Conservation (phyloP, 1,284 basidiomycete species). For the Ustilago hordei region DNA sequence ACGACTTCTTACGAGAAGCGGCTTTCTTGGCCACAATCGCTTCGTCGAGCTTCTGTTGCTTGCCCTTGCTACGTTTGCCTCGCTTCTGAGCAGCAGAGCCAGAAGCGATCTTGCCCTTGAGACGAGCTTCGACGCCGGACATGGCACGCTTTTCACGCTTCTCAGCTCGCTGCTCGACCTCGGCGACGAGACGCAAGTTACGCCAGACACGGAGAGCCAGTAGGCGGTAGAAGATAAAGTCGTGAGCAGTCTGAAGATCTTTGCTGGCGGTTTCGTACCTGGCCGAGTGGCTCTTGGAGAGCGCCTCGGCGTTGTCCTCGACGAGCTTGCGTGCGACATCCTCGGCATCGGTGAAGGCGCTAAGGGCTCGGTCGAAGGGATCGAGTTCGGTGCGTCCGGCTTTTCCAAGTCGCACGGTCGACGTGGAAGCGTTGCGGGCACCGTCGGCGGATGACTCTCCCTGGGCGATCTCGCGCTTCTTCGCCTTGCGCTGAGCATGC, state of each 20-base stretch:
- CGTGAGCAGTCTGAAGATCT: slow-evolving; percentile 65
- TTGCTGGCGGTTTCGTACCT: slow-evolving; percentile 65
- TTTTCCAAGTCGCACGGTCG: slow-evolving; percentile 33
- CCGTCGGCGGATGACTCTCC: slow-evolving; percentile 30
- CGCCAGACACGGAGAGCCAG: slow-evolving; percentile 62
- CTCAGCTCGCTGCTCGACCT: slow-evolving; percentile 60
- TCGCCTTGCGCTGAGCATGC: slow-evolving; percentile 64
- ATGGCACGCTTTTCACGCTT: slow-evolving; percentile 60
- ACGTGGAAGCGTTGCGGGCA: slow-evolving; percentile 30
- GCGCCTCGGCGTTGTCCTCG: slow-evolving; percentile 65
- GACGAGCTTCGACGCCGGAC: slow-evolving; percentile 44
- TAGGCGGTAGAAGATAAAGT: slow-evolving; percentile 65
- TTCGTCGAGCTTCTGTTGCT: slow-evolving; percentile 36
- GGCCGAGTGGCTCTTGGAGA: slow-evolving; percentile 64
- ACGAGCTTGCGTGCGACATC: slow-evolving; percentile 62
- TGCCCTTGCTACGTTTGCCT: slow-evolving; percentile 34
- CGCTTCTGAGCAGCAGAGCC: slow-evolving; percentile 24
- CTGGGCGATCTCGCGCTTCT: slow-evolving; percentile 54
- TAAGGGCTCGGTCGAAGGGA: slow-evolving; percentile 66
- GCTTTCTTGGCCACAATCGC: slow-evolving; percentile 32
- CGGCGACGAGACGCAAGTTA: slow-evolving; percentile 59
- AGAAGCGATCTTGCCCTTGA: slow-evolving; percentile 25
- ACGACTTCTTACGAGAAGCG: slow-evolving; percentile 34
- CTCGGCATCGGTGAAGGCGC: slow-evolving; percentile 65
- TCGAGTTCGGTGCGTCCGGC: slow-evolving; percentile 59